Base-by-base conservation (phyloP, 129 eudicot genomes). In the Helichrysum umbraculigerum region DNA sequence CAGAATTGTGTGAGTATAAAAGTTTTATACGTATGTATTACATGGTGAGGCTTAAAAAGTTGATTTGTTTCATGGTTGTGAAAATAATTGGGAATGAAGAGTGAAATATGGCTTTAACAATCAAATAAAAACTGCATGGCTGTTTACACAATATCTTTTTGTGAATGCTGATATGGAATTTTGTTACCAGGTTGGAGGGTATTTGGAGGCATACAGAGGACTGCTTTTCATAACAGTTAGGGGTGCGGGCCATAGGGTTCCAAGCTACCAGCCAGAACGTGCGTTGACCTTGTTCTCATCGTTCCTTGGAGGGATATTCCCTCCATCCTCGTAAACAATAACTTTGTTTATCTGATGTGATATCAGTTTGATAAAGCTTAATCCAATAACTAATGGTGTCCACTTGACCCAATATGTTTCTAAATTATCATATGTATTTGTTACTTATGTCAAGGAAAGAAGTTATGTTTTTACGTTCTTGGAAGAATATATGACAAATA, bases 121-220 rank as follows among this genome's bases (percentile, higher is more conserved):
- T 52, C 20, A 52, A 56, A 19, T 11, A 6, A n/a, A 6, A 6
- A 8, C 19, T 56, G 62, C 62, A 19, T 56, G 25, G 0, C 2
- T 56, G 10, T 6, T 17, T 56, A 56, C 25, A 56, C 25, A 56
- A 62, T 4, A 21, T 5, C 4, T 63, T 1, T 8, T 63, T 30
- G 9, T 32, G 15, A 15, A 12, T 64, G 15, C n/a, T 42, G 29
- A 34, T 21, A 42, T 60, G 71, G 44, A 7, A 56, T 6, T 3
- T 19, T 56, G 62, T 33, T 62, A 47, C 76, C 80, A 83, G 83
- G 77, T 83, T 20, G 83, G 86, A 60, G 86, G 86, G 22, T 83
- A 83, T 75, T 56, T 78, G 68, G 83, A 72, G 21, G 79, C 21
- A 51, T 78, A 78, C 70, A 70, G 78, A 68, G 83, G 83, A 61